Evolutionary conservation across 202 grass and related monocot genomes (phyloP).

Genomic region (Hordeum pubiflorum): DNA sequence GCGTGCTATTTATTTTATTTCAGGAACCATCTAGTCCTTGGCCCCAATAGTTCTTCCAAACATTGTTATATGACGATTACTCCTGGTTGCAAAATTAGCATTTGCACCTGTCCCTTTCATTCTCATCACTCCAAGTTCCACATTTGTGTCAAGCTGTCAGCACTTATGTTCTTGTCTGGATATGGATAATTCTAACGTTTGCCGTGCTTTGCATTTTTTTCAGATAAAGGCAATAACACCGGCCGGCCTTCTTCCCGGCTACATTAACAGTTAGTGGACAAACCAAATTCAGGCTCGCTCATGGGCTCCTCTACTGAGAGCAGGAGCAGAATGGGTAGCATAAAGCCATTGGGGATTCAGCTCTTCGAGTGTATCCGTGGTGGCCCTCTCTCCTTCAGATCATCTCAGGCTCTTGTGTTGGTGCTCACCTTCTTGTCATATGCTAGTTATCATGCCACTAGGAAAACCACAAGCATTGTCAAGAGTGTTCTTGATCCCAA

Average conservation of each 20-base stretch:
- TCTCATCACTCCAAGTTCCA: conserved; percentile 1
- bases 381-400: conserved; percentile 51
- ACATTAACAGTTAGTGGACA: not conserved
- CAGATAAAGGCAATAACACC: conserved; percentile 15
- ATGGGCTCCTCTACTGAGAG: conserved; percentile 36
- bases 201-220: conserved; percentile 3
- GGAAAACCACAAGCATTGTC: conserved; percentile 91
- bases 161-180: not conserved
- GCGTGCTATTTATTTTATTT: not conserved
- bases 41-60: not conserved
- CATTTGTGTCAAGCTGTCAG: not conserved
- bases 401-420: conserved; percentile 65
- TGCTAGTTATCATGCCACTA: conserved; percentile 81
- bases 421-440: conserved; percentile 74
- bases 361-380: conserved; percentile 47
- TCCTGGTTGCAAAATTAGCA: not conserved
- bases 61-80: not conserved
- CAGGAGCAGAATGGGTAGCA: conserved; percentile 24
- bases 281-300: not conserved
- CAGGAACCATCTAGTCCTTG: not conserved
- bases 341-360: conserved; percentile 52
- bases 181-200: conserved; percentile 9
- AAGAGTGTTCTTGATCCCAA: conserved; percentile 90
- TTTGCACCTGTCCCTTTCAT: not conserved
- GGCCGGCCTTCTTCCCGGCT: conserved; percentile 3